phyloP scores from a whole-genome alignment of 2,329 filamentous ascomycete genomes.

The Penicillium brevicompactum region DNA sequence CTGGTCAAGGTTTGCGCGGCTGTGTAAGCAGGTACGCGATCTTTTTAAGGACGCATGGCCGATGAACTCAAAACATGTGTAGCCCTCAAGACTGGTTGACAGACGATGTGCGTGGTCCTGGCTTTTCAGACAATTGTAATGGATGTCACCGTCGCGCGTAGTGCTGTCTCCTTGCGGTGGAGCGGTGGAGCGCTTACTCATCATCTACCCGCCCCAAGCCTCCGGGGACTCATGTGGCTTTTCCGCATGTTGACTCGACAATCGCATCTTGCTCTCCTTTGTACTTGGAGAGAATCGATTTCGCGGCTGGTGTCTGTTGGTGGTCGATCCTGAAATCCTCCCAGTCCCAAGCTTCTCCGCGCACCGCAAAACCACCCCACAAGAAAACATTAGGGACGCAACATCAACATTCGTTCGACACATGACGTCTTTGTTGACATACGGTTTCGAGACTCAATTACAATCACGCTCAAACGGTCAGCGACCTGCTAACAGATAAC shows the following conservation, averaged over 20 bases:
- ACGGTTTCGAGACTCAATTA: constrained; percentile 19
- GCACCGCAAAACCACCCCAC: constrained; percentile 12
- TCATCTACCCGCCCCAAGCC: constrained; percentile 19
- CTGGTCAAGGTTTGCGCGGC: too few relatives aligned
- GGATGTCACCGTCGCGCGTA: neutral
- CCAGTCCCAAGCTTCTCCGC: constrained; percentile 4
- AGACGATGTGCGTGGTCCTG: too few relatives aligned
- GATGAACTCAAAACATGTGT: too few relatives aligned
- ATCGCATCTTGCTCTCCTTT: constrained; percentile 14
- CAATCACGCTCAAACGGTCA: constrained; percentile 10
- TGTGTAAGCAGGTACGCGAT: too few relatives aligned
- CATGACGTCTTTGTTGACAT: constrained; percentile 44
- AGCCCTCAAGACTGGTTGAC: too few relatives aligned
- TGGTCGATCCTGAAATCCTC: neutral
- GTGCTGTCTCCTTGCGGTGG: constrained; percentile 1
- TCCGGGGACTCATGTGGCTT: constrained; percentile 33
- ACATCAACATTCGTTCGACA: constrained; percentile 23
- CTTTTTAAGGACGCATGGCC: too few relatives aligned
- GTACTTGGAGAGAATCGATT: constrained; percentile 8
- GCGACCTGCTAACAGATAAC: neutral
- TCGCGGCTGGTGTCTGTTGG: constrained; percentile 2
- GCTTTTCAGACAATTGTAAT: too few relatives aligned
- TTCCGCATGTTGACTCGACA: constrained; percentile 29
- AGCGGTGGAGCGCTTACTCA: constrained; percentile 30
- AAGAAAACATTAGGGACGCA: constrained; percentile 17